Percentiles rank a stretch among this genome's conserved stretches.
These are phyloP conservation scores for Grosmannia huntii DNA, from an alignment of 2,329 filamentous ascomycete species.

Conservation along the genomic window DNA sequence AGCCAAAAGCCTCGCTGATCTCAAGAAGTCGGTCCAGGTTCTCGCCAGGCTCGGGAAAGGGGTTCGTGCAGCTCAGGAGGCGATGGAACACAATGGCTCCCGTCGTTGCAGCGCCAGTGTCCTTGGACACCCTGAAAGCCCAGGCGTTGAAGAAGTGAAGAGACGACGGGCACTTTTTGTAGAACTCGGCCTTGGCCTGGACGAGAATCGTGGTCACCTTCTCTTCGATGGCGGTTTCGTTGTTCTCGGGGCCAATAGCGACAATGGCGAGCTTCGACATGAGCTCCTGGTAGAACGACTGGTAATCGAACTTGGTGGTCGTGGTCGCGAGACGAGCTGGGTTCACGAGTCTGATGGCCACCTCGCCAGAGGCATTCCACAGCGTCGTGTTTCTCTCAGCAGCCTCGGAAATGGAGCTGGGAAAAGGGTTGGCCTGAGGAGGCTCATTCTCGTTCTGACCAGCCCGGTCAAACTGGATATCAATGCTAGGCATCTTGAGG, in stretches of 20 bases:
- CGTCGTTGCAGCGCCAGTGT: neutral
- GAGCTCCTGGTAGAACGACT: neutral
- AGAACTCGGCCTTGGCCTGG: neutral
- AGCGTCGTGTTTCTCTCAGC: neutral
- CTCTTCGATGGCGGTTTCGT: neutral
- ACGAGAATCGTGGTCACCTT: neutral
- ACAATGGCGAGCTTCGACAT: neutral
- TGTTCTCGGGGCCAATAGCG: neutral
- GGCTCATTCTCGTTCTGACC: neutral
- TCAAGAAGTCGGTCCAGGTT: neutral
- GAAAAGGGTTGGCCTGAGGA: neutral
- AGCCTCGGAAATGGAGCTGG: neutral
- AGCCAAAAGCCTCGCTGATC: neutral
- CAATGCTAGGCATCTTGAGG: too few relatives aligned
- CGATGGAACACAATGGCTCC: neutral
- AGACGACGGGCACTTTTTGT: neutral
- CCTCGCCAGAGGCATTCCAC: neutral
- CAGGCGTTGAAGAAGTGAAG: neutral
- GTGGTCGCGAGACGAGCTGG: neutral
- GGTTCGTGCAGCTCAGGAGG: neutral
- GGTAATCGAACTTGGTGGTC: neutral
- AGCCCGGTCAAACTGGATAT: neutral
- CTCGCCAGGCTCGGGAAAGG: neutral
- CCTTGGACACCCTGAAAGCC: neutral
- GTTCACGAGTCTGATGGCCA: neutral